phyloP scores from a whole-genome alignment of 306 rosid species.

The Vigna hirtella region DNA sequence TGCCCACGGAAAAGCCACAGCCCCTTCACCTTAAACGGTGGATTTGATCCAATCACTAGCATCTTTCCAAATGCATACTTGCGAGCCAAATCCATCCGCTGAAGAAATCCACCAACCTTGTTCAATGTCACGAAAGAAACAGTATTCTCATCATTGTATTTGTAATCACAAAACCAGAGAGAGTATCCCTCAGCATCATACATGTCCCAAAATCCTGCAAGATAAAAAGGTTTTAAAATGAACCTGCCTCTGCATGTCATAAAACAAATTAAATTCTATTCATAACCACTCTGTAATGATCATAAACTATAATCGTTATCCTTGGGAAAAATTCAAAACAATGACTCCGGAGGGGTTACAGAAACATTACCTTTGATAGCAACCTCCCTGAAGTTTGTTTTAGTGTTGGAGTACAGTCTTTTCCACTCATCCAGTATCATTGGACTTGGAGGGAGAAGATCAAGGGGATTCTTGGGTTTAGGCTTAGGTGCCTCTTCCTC shows the following conservation, averaged over 20 bases:
- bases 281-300: neutral
- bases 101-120: conserved; percentile 81
- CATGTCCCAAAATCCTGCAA: conserved; percentile 90
- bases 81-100: conserved; percentile 79
- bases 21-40: conserved; percentile 89
- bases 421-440: conserved; percentile 92
- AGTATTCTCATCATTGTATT: conserved; percentile 77
- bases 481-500: conserved; percentile 77
- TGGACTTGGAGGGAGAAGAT: conserved; percentile 78
- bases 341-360: neutral
- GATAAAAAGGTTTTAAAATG: neutral
- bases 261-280: neutral
- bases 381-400: conserved; percentile 84
- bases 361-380: conserved; percentile 66
- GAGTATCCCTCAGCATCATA: conserved; percentile 89
- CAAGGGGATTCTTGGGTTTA: conserved; percentile 75
- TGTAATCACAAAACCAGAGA: conserved; percentile 87
- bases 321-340: neutral
- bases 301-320: conserved; percentile 5
- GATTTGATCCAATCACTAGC: conserved; percentile 74
- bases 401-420: conserved; percentile 80
- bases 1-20: conserved; percentile 92
- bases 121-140: conserved; percentile 81
- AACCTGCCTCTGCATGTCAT: neutral
- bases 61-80: conserved; percentile 88